phyloP scores from a whole-genome alignment of 768 basidiomycete species.

The Lactarius sanguifluus region DNA sequence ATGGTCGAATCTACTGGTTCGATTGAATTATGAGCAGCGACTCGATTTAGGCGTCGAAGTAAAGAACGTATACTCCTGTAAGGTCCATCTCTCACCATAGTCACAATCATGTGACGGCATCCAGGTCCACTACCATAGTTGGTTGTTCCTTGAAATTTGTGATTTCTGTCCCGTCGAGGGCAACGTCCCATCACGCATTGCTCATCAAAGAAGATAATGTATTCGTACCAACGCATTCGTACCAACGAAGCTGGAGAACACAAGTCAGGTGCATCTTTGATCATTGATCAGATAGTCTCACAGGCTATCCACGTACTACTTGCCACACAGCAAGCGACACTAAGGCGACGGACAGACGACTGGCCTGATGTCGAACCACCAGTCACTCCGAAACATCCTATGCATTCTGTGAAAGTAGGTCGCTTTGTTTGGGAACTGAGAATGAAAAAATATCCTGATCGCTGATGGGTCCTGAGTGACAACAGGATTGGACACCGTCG shows the following conservation, averaged over 20 bases:
- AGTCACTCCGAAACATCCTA: slow-evolving; percentile 66
- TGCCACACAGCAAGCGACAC: slow-evolving; percentile 36
- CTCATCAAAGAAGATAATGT: slow-evolving; percentile 47
- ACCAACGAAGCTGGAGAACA: slow-evolving; percentile 42
- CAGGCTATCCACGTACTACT: slow-evolving; percentile 52
- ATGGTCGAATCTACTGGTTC: slow-evolving; percentile 56
- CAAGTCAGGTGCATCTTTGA: slow-evolving; percentile 30
- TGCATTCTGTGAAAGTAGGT: no score
- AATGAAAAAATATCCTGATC: slow-evolving; percentile 28
- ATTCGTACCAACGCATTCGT: slow-evolving; percentile 41
- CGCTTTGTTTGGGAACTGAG: no score
- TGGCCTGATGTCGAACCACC: slow-evolving; percentile 62
- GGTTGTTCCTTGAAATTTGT: slow-evolving; percentile 63
- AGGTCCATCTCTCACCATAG: slow-evolving; percentile 48
- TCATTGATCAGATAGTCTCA: slow-evolving; percentile 34
- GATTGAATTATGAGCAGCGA: not conserved
- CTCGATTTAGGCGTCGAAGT: not conserved
- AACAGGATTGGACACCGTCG: slow-evolving; percentile 70
- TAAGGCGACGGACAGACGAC: slow-evolving; percentile 17
- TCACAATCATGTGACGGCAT: slow-evolving; percentile 60
- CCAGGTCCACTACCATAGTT: slow-evolving; percentile 57
- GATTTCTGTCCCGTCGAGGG: slow-evolving; percentile 61
- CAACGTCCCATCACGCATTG: slow-evolving; percentile 82
- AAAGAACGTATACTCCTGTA: slow-evolving; percentile 60
- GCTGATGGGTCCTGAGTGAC: slow-evolving; percentile 57